Evolutionary conservation across 257 asterid genomes (phyloP), one percentile per base, ranked within the genome.

Genomic region (Cruciata laevipes): DNA sequence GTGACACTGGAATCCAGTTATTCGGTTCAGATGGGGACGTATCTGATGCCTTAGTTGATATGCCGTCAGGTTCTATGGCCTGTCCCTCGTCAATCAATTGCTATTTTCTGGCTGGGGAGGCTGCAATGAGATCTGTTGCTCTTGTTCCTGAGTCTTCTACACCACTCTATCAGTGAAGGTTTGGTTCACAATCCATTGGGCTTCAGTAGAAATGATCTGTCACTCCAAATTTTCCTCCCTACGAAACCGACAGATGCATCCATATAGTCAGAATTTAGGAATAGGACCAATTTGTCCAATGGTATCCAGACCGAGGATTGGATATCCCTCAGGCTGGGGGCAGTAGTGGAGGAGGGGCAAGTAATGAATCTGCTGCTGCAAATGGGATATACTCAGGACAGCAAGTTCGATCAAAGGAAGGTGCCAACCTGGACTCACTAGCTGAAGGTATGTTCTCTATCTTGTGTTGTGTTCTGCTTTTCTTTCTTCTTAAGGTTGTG

Each of bases 211-310:
- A 83, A 78, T 60, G 99, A 94, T 76, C 96, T 87, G n/a, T 80
- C 98, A 0, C 96, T 90, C 71, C 96, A 93, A 71, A 83, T 90
- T 85, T 93, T 90, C 84, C 93, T 94, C 66, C 93, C 99, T 49
- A 78, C 99, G 17, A 85, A 84, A 83, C 90, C 96, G 20, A 82
- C 95, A 52, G 87, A 81, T 76, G 74, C 81, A 72, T 76, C 95
- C 16, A 69, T 64, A 16, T 87, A 83, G 81, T 74, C 81, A 77
- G 93, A 81, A 74, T 33, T 74, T 77, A 73, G 86, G 76, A 86
- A 77, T 71, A 84, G 71, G 67, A 86, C 79, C 32, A 92, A 87
- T 51, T 76, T 72, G 67, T 81, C 94, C 49, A 89, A 90, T 80
- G 92, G 93, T 70, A 66, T 84, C 72, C 83, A 83, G 52, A 76